phyloP scores from a whole-genome alignment of 2,329 filamentous ascomycete species.

The Xylariaceae sp. region DNA sequence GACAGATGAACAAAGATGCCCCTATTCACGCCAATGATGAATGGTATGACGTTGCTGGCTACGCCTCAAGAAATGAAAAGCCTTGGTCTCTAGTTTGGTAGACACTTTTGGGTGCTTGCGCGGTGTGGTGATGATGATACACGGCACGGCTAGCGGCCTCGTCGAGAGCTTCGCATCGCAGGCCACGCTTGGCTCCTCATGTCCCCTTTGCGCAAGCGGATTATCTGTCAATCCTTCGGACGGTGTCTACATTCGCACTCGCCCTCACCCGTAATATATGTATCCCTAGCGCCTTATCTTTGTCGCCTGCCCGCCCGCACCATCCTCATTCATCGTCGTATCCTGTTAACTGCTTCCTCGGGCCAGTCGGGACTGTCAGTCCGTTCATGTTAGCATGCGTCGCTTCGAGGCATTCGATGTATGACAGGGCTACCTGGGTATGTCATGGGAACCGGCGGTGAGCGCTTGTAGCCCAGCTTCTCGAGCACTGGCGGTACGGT shows the following conservation, averaged over 20 bases:
- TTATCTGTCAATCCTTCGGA: background rate
- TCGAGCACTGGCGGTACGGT: constrained; percentile 70
- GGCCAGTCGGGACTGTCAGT: constrained; percentile 51
- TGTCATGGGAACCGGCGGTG: constrained; percentile 73
- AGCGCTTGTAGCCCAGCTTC: constrained; percentile 68
- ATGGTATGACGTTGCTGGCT: background rate
- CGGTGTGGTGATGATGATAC: constrained; percentile 6
- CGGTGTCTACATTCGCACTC: background rate
- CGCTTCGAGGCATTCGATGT: background rate
- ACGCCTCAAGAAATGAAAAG: constrained; percentile 7
- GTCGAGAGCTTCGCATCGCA: constrained; percentile 1
- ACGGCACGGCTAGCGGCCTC: constrained; percentile 4
- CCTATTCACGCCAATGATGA: background rate
- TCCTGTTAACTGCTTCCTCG: constrained; percentile 56
- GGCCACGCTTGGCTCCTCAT: background rate
- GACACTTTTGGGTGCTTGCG: constrained; percentile 4
- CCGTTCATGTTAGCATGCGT: constrained; percentile 21
- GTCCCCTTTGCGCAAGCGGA: background rate
- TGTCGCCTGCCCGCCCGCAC: background rate
- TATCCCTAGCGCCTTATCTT: background rate
- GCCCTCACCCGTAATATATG: background rate
- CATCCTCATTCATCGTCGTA: constrained; percentile 51
- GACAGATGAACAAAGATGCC: constrained; percentile 1
- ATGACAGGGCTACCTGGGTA: constrained; percentile 68
- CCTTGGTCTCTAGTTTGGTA: constrained; percentile 7